Evolutionary conservation across 345 rosid species (phyloP), one percentile per base, ranked within the genome.

Genomic region (Salix udensis): DNA sequence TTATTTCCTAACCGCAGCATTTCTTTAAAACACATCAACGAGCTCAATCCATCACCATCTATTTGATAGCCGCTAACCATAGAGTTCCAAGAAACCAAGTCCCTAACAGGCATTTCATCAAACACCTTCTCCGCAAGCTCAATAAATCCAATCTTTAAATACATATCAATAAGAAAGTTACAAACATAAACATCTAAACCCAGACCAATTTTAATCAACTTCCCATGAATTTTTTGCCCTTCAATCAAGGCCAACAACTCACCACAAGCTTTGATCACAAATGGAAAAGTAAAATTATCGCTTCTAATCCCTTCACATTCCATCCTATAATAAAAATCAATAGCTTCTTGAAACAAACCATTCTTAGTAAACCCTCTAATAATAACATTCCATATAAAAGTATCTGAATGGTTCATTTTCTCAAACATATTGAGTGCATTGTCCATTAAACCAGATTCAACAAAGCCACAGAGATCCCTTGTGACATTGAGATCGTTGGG

Each of bases 401-500:
- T 40, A 74, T 91, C 92, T 14, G 81, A 73, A 66, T 72, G 85
- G 73, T 77, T 73, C 91, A 94, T 89, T 88, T 83, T 82, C 36
- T 92, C 93, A 68, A 94, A 90, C 92, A 94, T 70, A 64, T 82
- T 40, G 89, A 87, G 85, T 39, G 93, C 93, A 82, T 82, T 46
- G 0, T 79, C 85, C 86, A 89, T 79, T 0, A 82, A 80, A 26
- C 93, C 89, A 0, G 87, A 85, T 60, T 82, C 85, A 12, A 79
- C 84, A 1, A 81, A 64, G 0, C 16, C 67, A 3, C 18, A 34
- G 6, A 88, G 82, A 48, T 84, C 74, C 24, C 86, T 82, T 4
- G 82, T 82, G 72, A 82, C 79, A 1, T 42, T 48, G 53, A 82
- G 76, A 72, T 70, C 76, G 19, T 79, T 68, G 5, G 75, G 71